Base-by-base conservation (phyloP, 352 stramenopile genomes). In the Phytophthora pistaciae region DNA sequence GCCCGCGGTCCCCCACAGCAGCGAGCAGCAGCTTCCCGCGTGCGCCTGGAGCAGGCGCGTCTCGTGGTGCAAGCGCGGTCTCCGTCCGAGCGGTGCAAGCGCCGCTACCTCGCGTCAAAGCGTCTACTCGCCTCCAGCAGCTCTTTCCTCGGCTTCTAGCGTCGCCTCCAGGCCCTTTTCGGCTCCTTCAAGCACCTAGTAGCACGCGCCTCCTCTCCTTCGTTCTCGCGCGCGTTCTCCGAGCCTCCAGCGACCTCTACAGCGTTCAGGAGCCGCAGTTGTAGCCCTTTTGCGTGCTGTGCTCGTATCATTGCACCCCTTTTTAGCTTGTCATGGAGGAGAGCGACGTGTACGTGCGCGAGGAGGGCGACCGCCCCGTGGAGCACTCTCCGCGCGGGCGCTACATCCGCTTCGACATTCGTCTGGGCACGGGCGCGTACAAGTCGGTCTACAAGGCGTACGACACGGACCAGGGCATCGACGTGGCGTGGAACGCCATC, bases 401-500 rank as follows among this genome's bases (percentile, higher is more conserved):
- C 27, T 96, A 96, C 75, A 93, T 96, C 66, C 89, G 89, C 56
- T 96, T 96, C 60, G 87, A 96, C 66, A 90, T 92, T 60, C 84
- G 85, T n/a, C 72, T 96, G 20, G 89, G 89, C 62, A 92, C 80
- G 21, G 89, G 89, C 55, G 89, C 91, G 46, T 97, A 97, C 80
- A 97, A 97, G 75, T 94, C 89, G 8, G 90, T 97, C 40, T 98
- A 97, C 74, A 96, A 97, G 71, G 93, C 91, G 16, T 99, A 99
- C 81, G 98, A 99, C 79, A 99, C 97, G 23, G 96, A 98, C 68
- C 96, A 99, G 75, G 98, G 98, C 56, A 99, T 99, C 66, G 97
- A 99, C 76, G 97, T 99, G 60, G 98, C 98, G 14, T 99, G 98
- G 98, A 99, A 99, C 70, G 95, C 98, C 31, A 98, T 99, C 27